A percentile compares a stretch with the other conserved stretches of the same genome.
Conservation (phyloP, 2,329 filamentous ascomycete genomes). For the Curvularia eragrostidis region DNA sequence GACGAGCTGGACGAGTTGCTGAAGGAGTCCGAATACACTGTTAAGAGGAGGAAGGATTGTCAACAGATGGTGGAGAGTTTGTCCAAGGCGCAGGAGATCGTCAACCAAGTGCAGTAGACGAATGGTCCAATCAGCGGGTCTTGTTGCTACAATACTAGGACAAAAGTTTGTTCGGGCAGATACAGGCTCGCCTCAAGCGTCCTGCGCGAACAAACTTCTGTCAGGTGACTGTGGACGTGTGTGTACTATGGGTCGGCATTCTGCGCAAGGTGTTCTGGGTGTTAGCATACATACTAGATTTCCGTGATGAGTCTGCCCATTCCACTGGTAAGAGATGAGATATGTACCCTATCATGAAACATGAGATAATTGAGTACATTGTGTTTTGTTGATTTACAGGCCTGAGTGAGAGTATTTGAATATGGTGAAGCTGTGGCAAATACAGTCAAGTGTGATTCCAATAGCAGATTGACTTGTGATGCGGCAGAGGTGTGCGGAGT, state of each 20-base stretch:
- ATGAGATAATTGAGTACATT: not conserved
- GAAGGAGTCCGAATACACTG: conserved; percentile 97
- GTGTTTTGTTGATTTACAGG: not conserved
- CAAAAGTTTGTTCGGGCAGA: too few relatives aligned
- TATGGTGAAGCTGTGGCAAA: too few relatives aligned
- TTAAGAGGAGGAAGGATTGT: conserved; percentile 94
- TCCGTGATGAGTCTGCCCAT: conserved; percentile 22
- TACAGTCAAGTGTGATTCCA: too few relatives aligned
- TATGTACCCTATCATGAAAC: conserved; percentile 2
- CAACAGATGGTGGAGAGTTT: conserved; percentile 99
- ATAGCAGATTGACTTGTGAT: too few relatives aligned
- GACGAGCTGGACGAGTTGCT: conserved; percentile 91
- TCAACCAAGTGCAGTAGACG: conserved; percentile 69
- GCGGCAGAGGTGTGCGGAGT: conserved; percentile 8
- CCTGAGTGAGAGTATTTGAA: too few relatives aligned
- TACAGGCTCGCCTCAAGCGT: too few relatives aligned
- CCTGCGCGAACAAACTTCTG: too few relatives aligned
- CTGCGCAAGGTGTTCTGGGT: conserved; percentile 29
- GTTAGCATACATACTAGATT: conserved; percentile 23
- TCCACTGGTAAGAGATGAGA: conserved; percentile 17
- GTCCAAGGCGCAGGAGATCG: conserved; percentile 89
- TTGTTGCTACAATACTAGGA: too few relatives aligned
- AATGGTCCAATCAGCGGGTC: conserved; percentile 6
- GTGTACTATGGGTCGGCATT: conserved; percentile 27
- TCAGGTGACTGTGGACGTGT: too few relatives aligned